Base-by-base conservation (phyloP, 2,329 filamentous ascomycete species). In the Neurospora sp. region DNA sequence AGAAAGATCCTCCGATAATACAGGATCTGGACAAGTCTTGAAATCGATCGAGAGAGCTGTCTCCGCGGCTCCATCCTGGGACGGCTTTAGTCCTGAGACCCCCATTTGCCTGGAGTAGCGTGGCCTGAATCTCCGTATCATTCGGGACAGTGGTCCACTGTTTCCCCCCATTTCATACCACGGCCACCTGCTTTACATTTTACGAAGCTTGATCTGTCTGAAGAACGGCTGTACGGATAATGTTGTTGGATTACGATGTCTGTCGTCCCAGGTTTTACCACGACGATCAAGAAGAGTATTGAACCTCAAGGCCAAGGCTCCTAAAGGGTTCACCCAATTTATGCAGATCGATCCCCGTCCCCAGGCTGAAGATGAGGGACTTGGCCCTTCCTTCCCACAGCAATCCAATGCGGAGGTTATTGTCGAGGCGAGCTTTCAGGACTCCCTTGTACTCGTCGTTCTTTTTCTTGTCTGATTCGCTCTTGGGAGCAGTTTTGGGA, bases 321-420 rank as follows among this genome's bases (percentile, higher is more conserved):
- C 91, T 87, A 77, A 96, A 91, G 46, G 93, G 90, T 76, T 92
- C 90, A 78, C 94, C 91, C 73, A 89, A 84, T 76, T 87, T 89
- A 76, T 88, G 89, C 76, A 96, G 84, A 78, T 97, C 93, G 69
- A 99, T 88, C 68, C 89, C 92, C 70, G 93, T 93, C 10, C 96
- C 96, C 58, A 97, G 85, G 75, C 93, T 97, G 78, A 98, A 96
- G 70, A 99, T 85, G 71, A 99, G 82, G 74, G 97, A 95, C 82
- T 98, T 97, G 71, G 96, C 87, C 69, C 93, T 87, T 2, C 95
- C 94, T 79, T 98, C 95, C 95, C 96, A 99, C 28, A 98, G 81
- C 68, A 98, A 79, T 0, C 93, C 92, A 69, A 97, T 88, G 73
- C 90, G 90, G 82, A 93, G 90, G 74, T 94, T 91, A 82, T 97